phyloP scores from a whole-genome alignment of 805 yeast species.

The Sugiyamaella floridensis region DNA sequence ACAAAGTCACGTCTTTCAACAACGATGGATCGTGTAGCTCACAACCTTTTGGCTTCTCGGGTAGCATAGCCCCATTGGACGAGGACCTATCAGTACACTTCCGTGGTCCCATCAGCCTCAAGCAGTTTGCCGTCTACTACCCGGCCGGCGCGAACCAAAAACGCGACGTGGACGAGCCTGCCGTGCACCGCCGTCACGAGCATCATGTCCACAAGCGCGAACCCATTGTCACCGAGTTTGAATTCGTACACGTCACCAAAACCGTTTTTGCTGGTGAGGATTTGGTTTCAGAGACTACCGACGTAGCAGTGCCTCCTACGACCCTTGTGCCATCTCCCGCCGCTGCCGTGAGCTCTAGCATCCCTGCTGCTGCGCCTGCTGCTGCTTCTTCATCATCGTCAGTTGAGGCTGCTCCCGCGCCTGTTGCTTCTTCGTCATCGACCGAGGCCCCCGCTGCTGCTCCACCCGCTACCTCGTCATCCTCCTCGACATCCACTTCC shows the following conservation, averaged over 20 bases:
- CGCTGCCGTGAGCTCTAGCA: conserved; percentile 2
- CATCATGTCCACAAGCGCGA: conserved; percentile 53
- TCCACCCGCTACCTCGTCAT: conserved; percentile 9
- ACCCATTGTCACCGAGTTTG: conserved; percentile 52
- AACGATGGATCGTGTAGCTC: conserved; percentile 60
- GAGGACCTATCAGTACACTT: conserved; percentile 85
- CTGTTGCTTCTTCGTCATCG: neutral
- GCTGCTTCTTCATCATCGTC: conserved; percentile 27
- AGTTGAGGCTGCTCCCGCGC: conserved; percentile 12
- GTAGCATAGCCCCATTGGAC: conserved; percentile 70
- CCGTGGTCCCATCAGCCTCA: conserved; percentile 79
- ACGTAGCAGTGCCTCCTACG: conserved; percentile 28
- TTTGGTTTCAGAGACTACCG: conserved; percentile 2
- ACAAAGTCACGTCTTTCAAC: conserved; percentile 75
- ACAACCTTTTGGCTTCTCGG: conserved; percentile 47
- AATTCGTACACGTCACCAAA: conserved; percentile 57
- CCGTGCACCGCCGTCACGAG: conserved; percentile 26
- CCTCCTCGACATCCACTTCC: conserved; percentile 18
- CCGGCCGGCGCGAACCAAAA: conserved; percentile 44
- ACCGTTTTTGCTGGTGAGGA: conserved; percentile 19
- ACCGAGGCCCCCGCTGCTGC: conserved; percentile 15
- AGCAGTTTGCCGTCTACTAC: conserved; percentile 85
- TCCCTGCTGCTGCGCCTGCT: conserved; percentile 30
- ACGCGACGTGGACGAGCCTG: conserved; percentile 40
- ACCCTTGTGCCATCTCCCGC: conserved; percentile 9